These are phyloP conservation scores for Pseudogymnoascus sp. DNA, from an alignment of 2,329 filamentous ascomycete species.

Conservation along the genomic window DNA sequence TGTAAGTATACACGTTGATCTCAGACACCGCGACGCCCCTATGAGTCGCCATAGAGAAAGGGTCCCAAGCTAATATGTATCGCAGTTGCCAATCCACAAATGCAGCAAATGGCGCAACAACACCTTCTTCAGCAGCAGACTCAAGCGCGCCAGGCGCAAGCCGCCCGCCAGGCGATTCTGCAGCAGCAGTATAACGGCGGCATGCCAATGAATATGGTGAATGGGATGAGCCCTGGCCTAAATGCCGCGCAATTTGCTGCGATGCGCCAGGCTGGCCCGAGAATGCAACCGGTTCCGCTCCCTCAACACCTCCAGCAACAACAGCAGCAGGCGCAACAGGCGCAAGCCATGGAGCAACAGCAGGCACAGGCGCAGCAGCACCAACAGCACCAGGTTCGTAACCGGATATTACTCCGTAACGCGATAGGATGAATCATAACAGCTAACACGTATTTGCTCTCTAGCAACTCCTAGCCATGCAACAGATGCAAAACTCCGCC, in stretches of 20 bases:
- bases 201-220: slow-evolving; percentile 45
- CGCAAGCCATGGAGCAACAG: slow-evolving; percentile 31
- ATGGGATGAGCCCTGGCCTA: slow-evolving; percentile 44
- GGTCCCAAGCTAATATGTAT: not conserved
- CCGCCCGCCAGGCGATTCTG: slow-evolving; percentile 44
- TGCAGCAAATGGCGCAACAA: slow-evolving; percentile 32
- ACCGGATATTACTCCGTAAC: not conserved
- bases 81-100: slow-evolving; percentile 28
- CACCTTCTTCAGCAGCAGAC: slow-evolving; percentile 49
- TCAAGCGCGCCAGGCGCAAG: slow-evolving; percentile 28
- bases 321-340: slow-evolving; percentile 25
- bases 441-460: not conserved
- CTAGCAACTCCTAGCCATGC: slow-evolving; percentile 38
- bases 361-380: slow-evolving; percentile 30
- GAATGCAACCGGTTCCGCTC: slow-evolving; percentile 39
- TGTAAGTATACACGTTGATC: slow-evolving; percentile 19
- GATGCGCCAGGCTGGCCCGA: slow-evolving; percentile 33
- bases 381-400: slow-evolving; percentile 22
- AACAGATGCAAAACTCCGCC: slow-evolving; percentile 37
- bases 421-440: not conserved
- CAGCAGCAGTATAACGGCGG: slow-evolving; percentile 40
- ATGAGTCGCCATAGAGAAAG: not conserved
- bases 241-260: slow-evolving; percentile 44
- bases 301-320: slow-evolving; percentile 37
- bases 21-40: not conserved